Conservation (phyloP, 1,284 basidiomycete species). For the Bondarzewia mesenterica region DNA sequence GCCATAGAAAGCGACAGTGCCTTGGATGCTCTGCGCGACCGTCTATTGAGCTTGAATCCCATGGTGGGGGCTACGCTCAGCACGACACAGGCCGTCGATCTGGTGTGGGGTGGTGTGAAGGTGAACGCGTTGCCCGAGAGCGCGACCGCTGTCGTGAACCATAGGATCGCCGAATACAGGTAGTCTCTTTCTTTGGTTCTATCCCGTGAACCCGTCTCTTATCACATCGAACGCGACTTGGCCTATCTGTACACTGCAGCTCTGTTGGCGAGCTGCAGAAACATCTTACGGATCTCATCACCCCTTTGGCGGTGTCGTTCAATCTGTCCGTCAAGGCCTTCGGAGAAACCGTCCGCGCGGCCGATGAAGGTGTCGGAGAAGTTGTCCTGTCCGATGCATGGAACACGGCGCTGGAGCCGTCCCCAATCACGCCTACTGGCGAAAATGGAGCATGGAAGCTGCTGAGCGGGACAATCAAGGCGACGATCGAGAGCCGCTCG, state of each 20-base stretch:
- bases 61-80: slow-evolving; percentile 28
- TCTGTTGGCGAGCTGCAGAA: slow-evolving; percentile 1
- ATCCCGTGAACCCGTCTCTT: background rate
- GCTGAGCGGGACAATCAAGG: slow-evolving; percentile 41
- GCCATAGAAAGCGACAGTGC: background rate
- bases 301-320: slow-evolving; percentile 16
- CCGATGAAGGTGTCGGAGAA: slow-evolving; percentile 26
- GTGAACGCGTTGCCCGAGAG: slow-evolving; percentile 44
- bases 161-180: slow-evolving; percentile 48
- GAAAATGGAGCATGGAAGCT: slow-evolving; percentile 35
- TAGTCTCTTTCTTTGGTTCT: slow-evolving; percentile 13
- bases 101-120: slow-evolving; percentile 64
- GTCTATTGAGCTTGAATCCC: background rate
- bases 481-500: slow-evolving; percentile 22
- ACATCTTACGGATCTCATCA: background rate
- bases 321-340: slow-evolving; percentile 50
- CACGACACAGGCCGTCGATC: slow-evolving; percentile 66
- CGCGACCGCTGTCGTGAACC: slow-evolving; percentile 46
- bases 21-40: background rate
- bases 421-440: slow-evolving; percentile 41
- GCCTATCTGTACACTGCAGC: background rate
- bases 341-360: slow-evolving; percentile 16
- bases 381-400: slow-evolving; percentile 32
- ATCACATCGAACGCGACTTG: background rate
- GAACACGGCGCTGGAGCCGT: slow-evolving; percentile 40